Conservation (phyloP, 345 rosid genomes). For the Rhizophora apiculata region DNA sequence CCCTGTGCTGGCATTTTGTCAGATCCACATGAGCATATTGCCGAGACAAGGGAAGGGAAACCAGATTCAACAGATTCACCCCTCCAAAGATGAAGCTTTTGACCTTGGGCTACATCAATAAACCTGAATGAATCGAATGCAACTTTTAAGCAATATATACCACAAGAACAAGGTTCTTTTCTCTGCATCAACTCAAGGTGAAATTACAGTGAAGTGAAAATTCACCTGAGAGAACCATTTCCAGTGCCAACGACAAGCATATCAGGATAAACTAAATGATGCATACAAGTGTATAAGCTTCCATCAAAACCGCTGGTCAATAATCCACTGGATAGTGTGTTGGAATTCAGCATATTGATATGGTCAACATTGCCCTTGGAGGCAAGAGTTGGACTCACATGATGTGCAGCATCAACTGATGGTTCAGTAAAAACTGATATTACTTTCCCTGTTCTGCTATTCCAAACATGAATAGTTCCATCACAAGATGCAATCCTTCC, state of each 20-base stretch:
- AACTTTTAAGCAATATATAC: constrained; percentile 5
- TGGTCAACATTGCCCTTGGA: constrained; percentile 50
- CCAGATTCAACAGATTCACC: constrained; percentile 68
- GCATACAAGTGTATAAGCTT: constrained; percentile 85
- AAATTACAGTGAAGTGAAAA: constrained; percentile 4
- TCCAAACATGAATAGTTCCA: constrained; percentile 93
- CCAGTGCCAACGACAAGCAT: constrained; percentile 79
- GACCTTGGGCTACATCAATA: constrained; percentile 66
- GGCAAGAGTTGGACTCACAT: constrained; percentile 39
- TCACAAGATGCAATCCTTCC: constrained; percentile 94
- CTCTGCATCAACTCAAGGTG: constrained; percentile 12
- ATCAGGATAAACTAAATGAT: constrained; percentile 56
- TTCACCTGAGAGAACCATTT: constrained; percentile 81
- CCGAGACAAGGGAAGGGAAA: constrained; percentile 79
- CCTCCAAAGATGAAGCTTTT: constrained; percentile 80
- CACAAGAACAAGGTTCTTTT: constrained; percentile 12
- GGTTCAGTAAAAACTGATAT: constrained; percentile 68
- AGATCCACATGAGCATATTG: constrained; percentile 72
- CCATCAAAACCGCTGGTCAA: constrained; percentile 66
- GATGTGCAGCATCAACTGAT: constrained; percentile 48
- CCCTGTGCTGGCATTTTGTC: constrained; percentile 44
- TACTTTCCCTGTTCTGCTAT: constrained; percentile 72
- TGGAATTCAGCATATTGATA: constrained; percentile 48
- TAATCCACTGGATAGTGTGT: constrained; percentile 63
- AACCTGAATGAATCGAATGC: constrained; percentile 41